phyloP scores from a whole-genome alignment of 306 rosid species.

The Lablab purpureus region DNA sequence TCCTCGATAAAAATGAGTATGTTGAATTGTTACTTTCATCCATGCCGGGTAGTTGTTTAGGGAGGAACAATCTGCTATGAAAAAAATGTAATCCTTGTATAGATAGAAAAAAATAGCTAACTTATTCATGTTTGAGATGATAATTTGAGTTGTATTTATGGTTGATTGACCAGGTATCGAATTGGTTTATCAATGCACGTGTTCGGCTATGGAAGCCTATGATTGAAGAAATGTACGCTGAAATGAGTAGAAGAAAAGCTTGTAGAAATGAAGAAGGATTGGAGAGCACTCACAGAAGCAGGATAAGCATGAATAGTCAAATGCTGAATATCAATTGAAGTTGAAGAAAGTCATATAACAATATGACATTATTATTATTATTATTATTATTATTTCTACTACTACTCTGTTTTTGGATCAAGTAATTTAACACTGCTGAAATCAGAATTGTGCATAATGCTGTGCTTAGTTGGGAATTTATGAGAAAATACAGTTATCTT shows the following conservation, averaged over 20 bases:
- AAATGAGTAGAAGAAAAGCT: conserved; percentile 76
- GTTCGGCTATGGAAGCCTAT: conserved; percentile 96
- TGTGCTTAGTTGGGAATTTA: conserved; percentile 20
- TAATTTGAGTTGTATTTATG: conserved; percentile 2
- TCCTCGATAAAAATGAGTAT: too few relatives aligned
- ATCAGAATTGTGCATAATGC: conserved; percentile 42
- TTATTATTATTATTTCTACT: neutral
- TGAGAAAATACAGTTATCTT: conserved; percentile 1
- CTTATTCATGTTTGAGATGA: neutral
- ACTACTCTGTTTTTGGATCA: conserved; percentile 3
- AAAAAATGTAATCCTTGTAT: neutral
- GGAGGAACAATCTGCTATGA: neutral
- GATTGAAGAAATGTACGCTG: conserved; percentile 97
- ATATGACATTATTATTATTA: conserved; percentile 6
- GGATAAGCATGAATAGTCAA: conserved; percentile 49
- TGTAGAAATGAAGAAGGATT: conserved; percentile 51
- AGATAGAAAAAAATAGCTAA: neutral
- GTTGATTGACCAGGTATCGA: conserved; percentile 69
- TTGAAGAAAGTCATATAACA: conserved; percentile 31
- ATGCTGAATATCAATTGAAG: conserved; percentile 58
- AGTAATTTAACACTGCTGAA: conserved; percentile 24
- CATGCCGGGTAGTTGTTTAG: neutral
- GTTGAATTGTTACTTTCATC: too few relatives aligned
- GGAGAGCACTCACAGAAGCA: conserved; percentile 51
- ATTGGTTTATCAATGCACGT: conserved; percentile 97